Evolutionary conservation across 176 grass and related monocot species (phyloP).

Genomic region (Avena atlantica): DNA sequence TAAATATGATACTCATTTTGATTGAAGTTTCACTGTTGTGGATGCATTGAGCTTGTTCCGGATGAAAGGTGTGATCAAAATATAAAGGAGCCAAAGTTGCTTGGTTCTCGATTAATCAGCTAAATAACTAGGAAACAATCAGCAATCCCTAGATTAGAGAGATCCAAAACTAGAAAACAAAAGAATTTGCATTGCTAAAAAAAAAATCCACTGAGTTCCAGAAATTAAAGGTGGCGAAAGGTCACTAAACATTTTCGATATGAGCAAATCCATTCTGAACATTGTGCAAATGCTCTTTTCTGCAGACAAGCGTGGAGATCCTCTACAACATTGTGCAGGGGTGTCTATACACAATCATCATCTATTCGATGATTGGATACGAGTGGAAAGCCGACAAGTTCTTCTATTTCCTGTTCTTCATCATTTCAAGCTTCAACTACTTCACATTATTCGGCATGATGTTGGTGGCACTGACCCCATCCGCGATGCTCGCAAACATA

Average conservation of each 20-base stretch:
- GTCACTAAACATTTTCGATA: neutral
- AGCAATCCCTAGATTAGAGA: too few species aligned
- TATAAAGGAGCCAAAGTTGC: too few species aligned
- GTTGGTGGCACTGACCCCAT: slow-evolving; percentile 68
- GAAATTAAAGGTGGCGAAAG: too few species aligned
- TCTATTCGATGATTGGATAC: slow-evolving; percentile 84
- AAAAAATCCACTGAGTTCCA: too few species aligned
- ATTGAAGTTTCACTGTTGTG: neutral
- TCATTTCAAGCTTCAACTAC: slow-evolving; percentile 74
- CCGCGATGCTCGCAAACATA: slow-evolving; percentile 60
- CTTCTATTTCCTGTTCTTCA: slow-evolving; percentile 84
- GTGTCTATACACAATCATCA: slow-evolving; percentile 59
- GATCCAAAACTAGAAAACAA: too few species aligned
- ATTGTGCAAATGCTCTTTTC: slow-evolving; percentile 16
- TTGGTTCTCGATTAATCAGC: too few species aligned
- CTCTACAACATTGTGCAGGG: slow-evolving; percentile 71
- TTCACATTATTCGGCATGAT: slow-evolving; percentile 86
- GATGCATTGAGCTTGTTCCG: neutral
- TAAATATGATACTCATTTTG: neutral
- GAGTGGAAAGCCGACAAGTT: slow-evolving; percentile 67
- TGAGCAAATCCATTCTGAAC: neutral
- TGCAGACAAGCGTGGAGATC: slow-evolving; percentile 66
- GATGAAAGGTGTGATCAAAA: too few species aligned
- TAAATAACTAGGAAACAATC: too few species aligned
- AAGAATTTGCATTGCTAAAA: too few species aligned